Percentiles rank a stretch among this genome's conserved stretches.
Conservation (phyloP, 768 basidiomycete species). For the Kwoniella botswanensis region DNA sequence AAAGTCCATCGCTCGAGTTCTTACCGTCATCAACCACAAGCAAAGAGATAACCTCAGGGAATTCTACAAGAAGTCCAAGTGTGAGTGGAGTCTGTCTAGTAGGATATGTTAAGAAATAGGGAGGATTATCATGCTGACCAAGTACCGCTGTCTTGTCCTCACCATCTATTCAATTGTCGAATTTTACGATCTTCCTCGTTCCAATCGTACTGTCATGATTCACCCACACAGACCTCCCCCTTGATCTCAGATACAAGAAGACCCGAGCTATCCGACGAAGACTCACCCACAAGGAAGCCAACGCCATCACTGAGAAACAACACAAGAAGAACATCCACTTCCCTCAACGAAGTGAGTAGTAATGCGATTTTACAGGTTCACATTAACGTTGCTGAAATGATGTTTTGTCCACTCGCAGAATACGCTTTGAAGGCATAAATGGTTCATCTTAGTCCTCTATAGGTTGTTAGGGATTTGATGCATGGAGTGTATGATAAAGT, state of each 20-base stretch:
- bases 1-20: constrained; percentile 96
- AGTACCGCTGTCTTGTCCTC: not conserved
- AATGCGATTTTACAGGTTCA: not conserved
- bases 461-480: constrained; percentile 30
- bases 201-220: not conserved
- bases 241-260: constrained; percentile 97
- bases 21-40: constrained; percentile 99
- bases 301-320: constrained; percentile 88
- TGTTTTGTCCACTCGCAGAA: constrained; percentile 57
- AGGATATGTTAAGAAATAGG: not conserved
- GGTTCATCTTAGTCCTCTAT: constrained; percentile 26
- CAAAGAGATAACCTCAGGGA: constrained; percentile 94
- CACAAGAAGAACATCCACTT: constrained; percentile 94
- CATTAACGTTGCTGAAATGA: not conserved
- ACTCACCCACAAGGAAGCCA: constrained; percentile 86
- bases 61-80: constrained; percentile 87
- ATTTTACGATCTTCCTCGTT: too few relatives aligned
- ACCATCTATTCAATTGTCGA: too few relatives aligned
- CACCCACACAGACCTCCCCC: constrained; percentile 68
- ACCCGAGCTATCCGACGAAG: constrained; percentile 97
- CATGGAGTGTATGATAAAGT: constrained; percentile 23
- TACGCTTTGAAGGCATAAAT: constrained; percentile 85
- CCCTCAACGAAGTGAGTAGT: constrained; percentile 68
- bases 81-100: constrained; percentile 29
- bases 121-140: too few relatives aligned